Base-by-base conservation (phyloP, 2,329 filamentous ascomycete species). In the Fusarium verticillioides region DNA sequence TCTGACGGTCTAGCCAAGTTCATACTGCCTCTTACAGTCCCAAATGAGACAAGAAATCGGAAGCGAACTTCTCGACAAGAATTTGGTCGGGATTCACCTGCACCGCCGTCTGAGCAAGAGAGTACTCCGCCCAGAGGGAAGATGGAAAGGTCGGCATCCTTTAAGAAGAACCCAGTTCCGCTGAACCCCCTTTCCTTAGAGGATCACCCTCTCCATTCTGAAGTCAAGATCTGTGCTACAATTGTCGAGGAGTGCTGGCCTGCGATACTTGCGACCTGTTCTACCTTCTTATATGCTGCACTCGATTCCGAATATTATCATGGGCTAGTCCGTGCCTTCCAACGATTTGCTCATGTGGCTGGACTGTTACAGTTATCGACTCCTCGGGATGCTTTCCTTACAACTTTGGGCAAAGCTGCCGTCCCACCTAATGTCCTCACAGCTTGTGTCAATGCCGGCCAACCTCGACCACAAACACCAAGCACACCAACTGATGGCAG, bases 171-270 rank as follows among this genome's bases (percentile, higher is more conserved):
- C 60, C 92, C 93, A 2, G 88, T 96, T 19, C 94, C 95, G 2
- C 84, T 96, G 23, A 99, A 99, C 80, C 96, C 96, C 5, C 84
- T 99, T 7, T 87, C 87, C 3, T 82, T 97, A 12, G 89, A 92
- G 69, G 90, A 93, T 43, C 94, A 97, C 78, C 88, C 93, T 2
- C 86, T 94, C 13, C 87, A 91, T 59, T 80, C 86, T 3, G 92
- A 94, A 56, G 90, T 98, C 63, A 90, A 91, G 77, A 90, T 91
- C 4, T 96, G 94, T 76, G 94, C 94, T 18, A 88, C 88, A 15
- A 92, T 99, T 61, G 93, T 99, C 30, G 94, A 97, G 8, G 89
- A 94, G 74, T 98, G 96, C 81, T 99, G 96, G 96, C 96, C 96
- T 52, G 96, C 96, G 18, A 92, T 98, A 43, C 88, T 99, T 54